Evolutionary conservation across 495 filamentous ascomycete species (phyloP).

Genomic region (Astrothelium subdiscretum): DNA sequence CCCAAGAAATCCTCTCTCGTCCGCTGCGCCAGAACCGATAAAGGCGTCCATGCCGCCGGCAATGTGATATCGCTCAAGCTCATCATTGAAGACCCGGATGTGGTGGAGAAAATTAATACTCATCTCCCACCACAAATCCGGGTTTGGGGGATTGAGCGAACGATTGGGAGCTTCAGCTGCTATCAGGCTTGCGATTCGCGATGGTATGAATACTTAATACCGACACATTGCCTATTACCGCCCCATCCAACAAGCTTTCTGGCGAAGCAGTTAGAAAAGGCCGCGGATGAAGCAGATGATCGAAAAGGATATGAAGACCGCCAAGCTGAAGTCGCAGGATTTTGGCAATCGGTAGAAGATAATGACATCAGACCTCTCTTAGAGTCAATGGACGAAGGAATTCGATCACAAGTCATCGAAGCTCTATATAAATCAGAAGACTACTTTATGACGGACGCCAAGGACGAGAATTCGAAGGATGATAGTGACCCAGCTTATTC

Average conservation of each 20-base stretch:
- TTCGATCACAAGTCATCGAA: constrained; percentile 30
- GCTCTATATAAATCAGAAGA: constrained; percentile 24
- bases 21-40: constrained; percentile 90
- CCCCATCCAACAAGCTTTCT: constrained; percentile 80
- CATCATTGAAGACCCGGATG: constrained; percentile 80
- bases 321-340: constrained; percentile 64
- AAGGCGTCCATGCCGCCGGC: constrained; percentile 93
- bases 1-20: constrained; percentile 92
- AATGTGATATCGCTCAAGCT: constrained; percentile 93
- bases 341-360: constrained; percentile 72
- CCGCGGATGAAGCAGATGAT: constrained; percentile 58
- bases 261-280: constrained; percentile 61
- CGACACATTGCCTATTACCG: constrained; percentile 78
- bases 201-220: constrained; percentile 93
- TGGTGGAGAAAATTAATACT: constrained; percentile 82
- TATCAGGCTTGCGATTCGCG: constrained; percentile 89
- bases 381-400: constrained; percentile 36
- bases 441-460: neutral
- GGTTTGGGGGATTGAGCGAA: constrained; percentile 81
- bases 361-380: constrained; percentile 65
- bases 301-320: constrained; percentile 52
- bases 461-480: neutral
- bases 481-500: constrained; percentile 5
- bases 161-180: constrained; percentile 75
- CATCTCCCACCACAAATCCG: constrained; percentile 77